These are phyloP conservation scores for Neocallimastix lanati DNA, from an alignment of 192 early-diverging fungal species.

Conservation along the genomic window DNA sequence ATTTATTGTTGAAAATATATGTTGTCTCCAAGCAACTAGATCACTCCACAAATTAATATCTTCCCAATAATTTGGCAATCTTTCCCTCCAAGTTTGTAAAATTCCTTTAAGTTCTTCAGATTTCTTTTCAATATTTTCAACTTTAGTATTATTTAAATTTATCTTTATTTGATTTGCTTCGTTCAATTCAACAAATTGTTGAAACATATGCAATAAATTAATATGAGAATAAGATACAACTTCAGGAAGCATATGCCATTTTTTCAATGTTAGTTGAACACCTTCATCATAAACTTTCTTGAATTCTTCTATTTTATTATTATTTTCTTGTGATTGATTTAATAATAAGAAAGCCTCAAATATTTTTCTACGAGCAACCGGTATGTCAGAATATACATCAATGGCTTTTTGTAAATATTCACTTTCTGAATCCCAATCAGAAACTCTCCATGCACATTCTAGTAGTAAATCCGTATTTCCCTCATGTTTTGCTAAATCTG, in stretches of 20 bases:
- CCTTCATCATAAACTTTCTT: constrained; percentile 70
- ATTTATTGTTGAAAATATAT: constrained; percentile 93
- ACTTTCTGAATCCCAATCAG: constrained; percentile 74
- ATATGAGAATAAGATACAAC: constrained; percentile 76
- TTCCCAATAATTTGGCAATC: constrained; percentile 90
- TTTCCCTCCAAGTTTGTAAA: constrained; percentile 87
- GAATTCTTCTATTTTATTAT: constrained; percentile 44
- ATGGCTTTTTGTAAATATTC: not conserved
- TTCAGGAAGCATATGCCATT: constrained; percentile 74
- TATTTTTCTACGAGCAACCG: constrained; percentile 54
- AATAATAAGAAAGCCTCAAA: constrained; percentile 77
- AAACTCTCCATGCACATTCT: constrained; percentile 86
- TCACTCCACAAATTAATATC: constrained; percentile 98
- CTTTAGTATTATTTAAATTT: constrained; percentile 58
- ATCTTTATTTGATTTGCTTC: constrained; percentile 80
- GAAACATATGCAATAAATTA: constrained; percentile 75
- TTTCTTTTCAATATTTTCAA: constrained; percentile 65
- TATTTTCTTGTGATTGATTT: constrained; percentile 16
- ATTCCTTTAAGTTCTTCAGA: constrained; percentile 76
- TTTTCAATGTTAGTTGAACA: constrained; percentile 60
- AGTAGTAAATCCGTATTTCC: constrained; percentile 66
- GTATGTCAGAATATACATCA: constrained; percentile 23
- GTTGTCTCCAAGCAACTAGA: constrained; percentile 91
- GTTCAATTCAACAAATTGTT: constrained; percentile 85
- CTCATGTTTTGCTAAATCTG: constrained; percentile 82